These are phyloP conservation scores for Phytophthora litchii DNA, from an alignment of 352 stramenopile species.

Conservation along the genomic window DNA sequence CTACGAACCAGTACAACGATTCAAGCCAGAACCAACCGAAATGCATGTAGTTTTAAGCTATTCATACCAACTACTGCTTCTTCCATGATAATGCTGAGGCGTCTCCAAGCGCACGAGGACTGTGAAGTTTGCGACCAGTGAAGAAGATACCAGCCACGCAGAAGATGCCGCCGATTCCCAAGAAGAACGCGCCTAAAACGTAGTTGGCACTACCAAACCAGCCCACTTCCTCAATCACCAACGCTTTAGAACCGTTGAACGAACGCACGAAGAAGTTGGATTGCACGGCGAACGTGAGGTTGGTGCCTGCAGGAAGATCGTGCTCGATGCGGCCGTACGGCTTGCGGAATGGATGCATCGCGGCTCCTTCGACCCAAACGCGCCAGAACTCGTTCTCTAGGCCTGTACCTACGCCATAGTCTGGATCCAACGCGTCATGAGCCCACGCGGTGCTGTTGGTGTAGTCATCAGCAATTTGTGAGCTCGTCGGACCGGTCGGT, in stretches of 20 bases:
- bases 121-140: slow-evolving; percentile 48
- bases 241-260: slow-evolving; percentile 66
- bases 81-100: slow-evolving; percentile 64
- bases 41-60: no score
- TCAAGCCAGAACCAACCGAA: slow-evolving; percentile 6
- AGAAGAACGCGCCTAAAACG: slow-evolving; percentile 58
- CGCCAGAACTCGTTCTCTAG: slow-evolving; percentile 82
- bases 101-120: slow-evolving; percentile 57
- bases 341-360: slow-evolving; percentile 71
- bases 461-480: slow-evolving; percentile 62
- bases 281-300: slow-evolving; percentile 75
- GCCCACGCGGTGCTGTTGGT: slow-evolving; percentile 83
- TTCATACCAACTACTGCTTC: slow-evolving; percentile 16
- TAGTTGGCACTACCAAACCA: slow-evolving; percentile 78
- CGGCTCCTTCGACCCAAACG: slow-evolving; percentile 73
- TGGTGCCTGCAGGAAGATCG: slow-evolving; percentile 58
- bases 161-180: slow-evolving; percentile 63
- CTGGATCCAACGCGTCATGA: slow-evolving; percentile 50
- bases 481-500: slow-evolving; percentile 18
- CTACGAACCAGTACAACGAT: no score
- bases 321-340: slow-evolving; percentile 65
- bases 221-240: slow-evolving; percentile 65
- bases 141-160: slow-evolving; percentile 53
- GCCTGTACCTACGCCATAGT: slow-evolving; percentile 49
- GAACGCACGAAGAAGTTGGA: slow-evolving; percentile 82